Evolutionary conservation across 352 stramenopile genomes (phyloP).

Genomic region (Nothophytophthora sp.): DNA sequence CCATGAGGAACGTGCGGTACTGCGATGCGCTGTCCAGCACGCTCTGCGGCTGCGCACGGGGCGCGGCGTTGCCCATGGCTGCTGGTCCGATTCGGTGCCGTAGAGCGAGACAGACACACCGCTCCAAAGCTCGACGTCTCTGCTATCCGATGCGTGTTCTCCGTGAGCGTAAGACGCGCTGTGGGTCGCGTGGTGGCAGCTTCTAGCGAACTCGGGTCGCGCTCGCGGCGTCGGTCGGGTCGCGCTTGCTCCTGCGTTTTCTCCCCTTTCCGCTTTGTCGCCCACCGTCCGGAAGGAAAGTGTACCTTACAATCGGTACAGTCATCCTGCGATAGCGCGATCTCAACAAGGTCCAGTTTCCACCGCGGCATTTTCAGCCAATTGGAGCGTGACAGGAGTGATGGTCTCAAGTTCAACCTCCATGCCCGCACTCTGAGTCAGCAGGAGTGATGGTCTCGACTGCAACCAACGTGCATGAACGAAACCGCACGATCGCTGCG

Average conservation of each 20-base stretch:
- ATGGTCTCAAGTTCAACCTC: constrained; percentile 4
- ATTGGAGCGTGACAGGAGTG: background rate
- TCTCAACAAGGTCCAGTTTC: background rate
- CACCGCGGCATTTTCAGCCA: background rate
- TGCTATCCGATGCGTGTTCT: constrained; percentile 7
- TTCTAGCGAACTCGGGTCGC: background rate
- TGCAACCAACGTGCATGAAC: too few species aligned
- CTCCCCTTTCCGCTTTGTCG: background rate
- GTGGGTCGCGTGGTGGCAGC: constrained; percentile 1
- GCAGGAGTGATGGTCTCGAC: too few species aligned
- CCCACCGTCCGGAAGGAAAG: background rate
- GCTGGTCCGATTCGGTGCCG: background rate
- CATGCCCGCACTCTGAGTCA: background rate
- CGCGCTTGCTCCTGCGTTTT: background rate
- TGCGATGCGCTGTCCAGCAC: constrained; percentile 84
- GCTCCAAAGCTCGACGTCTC: background rate
- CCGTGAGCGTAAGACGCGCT: background rate
- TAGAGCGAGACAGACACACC: background rate
- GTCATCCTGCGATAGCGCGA: background rate
- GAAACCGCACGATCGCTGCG: too few species aligned
- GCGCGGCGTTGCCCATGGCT: constrained; percentile 82
- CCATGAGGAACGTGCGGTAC: constrained; percentile 88
- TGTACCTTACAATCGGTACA: background rate
- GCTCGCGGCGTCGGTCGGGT: too few species aligned
- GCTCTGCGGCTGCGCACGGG: constrained; percentile 73